Conservation (phyloP, 2,329 filamentous ascomycete species). For the Ramularia endophylla region DNA sequence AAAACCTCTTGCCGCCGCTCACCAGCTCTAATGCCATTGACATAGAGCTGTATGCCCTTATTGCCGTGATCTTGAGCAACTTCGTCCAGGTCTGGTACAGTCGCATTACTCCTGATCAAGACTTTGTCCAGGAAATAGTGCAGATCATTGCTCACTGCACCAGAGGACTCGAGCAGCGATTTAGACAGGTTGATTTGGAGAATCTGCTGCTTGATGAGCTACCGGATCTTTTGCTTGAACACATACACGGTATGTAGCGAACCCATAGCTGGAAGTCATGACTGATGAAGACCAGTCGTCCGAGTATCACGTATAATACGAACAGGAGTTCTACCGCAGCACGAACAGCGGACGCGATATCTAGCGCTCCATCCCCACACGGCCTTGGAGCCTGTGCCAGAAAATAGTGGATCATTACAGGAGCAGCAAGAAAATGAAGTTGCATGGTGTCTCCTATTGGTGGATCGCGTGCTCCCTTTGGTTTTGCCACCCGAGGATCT, state of each 20-base stretch:
- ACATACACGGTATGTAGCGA: conserved; percentile 61
- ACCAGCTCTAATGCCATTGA: conserved; percentile 95
- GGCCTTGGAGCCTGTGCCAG: conserved; percentile 70
- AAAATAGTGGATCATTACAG: conserved; percentile 28
- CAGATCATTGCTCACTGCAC: conserved; percentile 91
- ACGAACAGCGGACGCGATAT: conserved; percentile 44
- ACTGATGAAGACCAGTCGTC: conserved; percentile 22
- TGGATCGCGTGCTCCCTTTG: conserved; percentile 72
- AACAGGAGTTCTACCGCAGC: conserved; percentile 3
- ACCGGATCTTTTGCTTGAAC: conserved; percentile 70
- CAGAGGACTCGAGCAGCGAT: conserved; percentile 75
- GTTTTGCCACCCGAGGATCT: conserved; percentile 89
- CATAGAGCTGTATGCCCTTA: conserved; percentile 83
- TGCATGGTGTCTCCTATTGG: conserved; percentile 80
- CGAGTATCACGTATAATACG: conserved; percentile 11
- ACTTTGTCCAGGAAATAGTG: conserved; percentile 80
- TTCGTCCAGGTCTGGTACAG: conserved; percentile 91
- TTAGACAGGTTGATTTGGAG: conserved; percentile 77
- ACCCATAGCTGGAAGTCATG: conserved; percentile 12
- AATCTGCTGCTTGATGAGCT: conserved; percentile 81
- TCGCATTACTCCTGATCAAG: conserved; percentile 84
- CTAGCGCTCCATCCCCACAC: conserved; percentile 79
- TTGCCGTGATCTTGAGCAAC: conserved; percentile 83
- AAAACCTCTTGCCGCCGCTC: conserved; percentile 79
- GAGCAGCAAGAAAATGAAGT: conserved; percentile 71